A percentile compares a stretch with the other conserved stretches of the same genome.
Evolutionary conservation across 331 rosid species (phyloP).

Genomic region (Malus hybrid): DNA sequence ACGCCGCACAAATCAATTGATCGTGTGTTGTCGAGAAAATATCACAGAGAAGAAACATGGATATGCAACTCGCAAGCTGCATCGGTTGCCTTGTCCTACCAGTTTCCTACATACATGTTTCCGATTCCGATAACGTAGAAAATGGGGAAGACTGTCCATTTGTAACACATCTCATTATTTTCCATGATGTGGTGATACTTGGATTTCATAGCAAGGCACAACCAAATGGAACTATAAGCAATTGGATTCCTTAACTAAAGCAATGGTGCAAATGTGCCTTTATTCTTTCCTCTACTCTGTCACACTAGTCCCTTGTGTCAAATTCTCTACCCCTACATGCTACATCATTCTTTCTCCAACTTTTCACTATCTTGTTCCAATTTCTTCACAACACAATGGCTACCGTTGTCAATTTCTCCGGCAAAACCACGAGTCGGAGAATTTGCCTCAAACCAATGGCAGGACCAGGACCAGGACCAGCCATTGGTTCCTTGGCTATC

Average conservation of each 20-base stretch:
- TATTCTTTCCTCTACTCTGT: constrained; percentile 36
- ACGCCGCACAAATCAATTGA: no score
- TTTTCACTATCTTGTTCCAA: no score
- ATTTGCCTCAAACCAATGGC: constrained; percentile 8
- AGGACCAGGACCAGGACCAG: background rate
- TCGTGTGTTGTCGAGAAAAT: no score
- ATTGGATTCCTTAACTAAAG: constrained; percentile 33
- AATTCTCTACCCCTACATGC: background rate
- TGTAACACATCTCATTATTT: no score
- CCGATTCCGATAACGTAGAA: no score
- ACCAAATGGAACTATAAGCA: constrained; percentile 5
- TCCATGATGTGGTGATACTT: constrained; percentile 21
- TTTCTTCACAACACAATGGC: constrained; percentile 22
- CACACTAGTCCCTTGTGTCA: background rate
- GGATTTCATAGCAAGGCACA: constrained; percentile 39
- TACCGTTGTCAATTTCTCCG: constrained; percentile 18
- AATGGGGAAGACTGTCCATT: no score
- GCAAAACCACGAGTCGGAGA: constrained; percentile 13
- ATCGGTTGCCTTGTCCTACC: no score
- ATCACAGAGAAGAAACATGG: no score
- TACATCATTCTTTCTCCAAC: background rate
- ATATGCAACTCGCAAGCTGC: no score
- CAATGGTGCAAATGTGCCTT: constrained; percentile 8
- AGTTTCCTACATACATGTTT: no score
- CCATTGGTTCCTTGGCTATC: background rate